phyloP scores from a whole-genome alignment of 2,329 filamentous ascomycete species.

The Diaporthe ampelina region DNA sequence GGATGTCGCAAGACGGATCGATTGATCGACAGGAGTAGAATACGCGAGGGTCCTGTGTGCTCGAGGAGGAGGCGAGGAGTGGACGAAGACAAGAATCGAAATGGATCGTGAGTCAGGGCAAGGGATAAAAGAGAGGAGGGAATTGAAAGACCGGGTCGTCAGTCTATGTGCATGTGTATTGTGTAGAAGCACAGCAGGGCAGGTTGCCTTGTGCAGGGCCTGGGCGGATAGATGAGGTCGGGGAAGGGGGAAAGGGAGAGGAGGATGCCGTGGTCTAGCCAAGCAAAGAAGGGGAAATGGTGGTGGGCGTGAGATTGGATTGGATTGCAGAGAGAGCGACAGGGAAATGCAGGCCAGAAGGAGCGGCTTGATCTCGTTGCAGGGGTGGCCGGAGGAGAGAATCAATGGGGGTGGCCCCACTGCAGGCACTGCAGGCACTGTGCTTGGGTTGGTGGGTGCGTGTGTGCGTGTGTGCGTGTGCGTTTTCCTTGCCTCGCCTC shows the following conservation, averaged over 20 bases:
- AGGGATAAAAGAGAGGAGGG: constrained; percentile 40
- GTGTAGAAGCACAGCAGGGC: constrained; percentile 14
- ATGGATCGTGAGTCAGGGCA: constrained; percentile 35
- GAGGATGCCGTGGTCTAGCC: constrained; percentile 34
- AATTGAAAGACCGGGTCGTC: constrained; percentile 37
- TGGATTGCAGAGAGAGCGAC: constrained; percentile 28
- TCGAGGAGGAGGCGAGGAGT: constrained; percentile 22
- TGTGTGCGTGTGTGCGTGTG: neutral
- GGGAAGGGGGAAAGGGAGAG: constrained; percentile 35
- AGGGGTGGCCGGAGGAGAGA: constrained; percentile 20
- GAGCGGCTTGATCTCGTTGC: constrained; percentile 33
- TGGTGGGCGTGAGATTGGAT: constrained; percentile 39
- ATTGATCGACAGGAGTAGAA: constrained; percentile 22
- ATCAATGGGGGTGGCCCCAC: constrained; percentile 19
- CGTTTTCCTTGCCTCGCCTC: neutral
- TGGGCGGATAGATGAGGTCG: constrained; percentile 36
- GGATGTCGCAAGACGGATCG: constrained; percentile 19
- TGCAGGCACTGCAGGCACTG: constrained; percentile 24
- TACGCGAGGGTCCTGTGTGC: constrained; percentile 21
- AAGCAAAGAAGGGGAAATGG: constrained; percentile 39
- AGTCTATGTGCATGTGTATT: constrained; percentile 16
- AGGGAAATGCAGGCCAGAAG: constrained; percentile 34
- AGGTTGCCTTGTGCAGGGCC: constrained; percentile 29
- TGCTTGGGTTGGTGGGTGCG: neutral
- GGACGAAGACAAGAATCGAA: constrained; percentile 15